phyloP scores from a whole-genome alignment of 2,329 filamentous ascomycete genomes.

The Talaromyces amestolkiae region DNA sequence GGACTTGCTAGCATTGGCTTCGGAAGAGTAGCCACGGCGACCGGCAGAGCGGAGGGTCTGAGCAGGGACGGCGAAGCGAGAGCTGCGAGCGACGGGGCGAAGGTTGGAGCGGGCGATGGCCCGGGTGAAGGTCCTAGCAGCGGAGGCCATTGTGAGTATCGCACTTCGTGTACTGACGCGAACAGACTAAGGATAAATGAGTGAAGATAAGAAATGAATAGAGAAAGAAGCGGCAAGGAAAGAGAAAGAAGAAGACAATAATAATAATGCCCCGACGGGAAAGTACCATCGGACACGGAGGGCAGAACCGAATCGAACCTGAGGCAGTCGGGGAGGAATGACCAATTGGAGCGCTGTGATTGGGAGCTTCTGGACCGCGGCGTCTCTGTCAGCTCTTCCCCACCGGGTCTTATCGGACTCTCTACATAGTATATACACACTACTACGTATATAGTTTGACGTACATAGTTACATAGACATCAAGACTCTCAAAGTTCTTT shows the following conservation, averaged over 20 bases:
- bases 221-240: background rate
- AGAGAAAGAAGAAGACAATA: background rate
- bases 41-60: conserved; percentile 71
- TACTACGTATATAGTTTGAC: too few relatives aligned
- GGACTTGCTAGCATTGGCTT: conserved; percentile 54
- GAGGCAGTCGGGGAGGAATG: conserved; percentile 1
- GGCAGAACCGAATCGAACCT: background rate
- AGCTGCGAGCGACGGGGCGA: conserved; percentile 52
- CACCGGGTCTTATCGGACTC: conserved; percentile 3
- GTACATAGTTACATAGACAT: too few relatives aligned
- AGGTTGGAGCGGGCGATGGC: conserved; percentile 44
- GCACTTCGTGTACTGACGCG: conserved; percentile 1
- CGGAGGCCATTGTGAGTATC: conserved; percentile 39
- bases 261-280: background rate
- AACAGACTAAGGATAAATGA: background rate
- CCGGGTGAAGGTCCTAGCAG: conserved; percentile 43
- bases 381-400: conserved; percentile 8
- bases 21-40: conserved; percentile 77
- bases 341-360: conserved; percentile 2
- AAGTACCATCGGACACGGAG: background rate
- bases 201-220: background rate
- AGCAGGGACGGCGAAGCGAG: conserved; percentile 57
- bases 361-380: conserved; percentile 10
- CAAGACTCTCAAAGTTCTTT: too few relatives aligned
- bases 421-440: too few relatives aligned